phyloP scores from a whole-genome alignment of 2,329 filamentous ascomycete genomes.

The Trichoderma sp. region DNA sequence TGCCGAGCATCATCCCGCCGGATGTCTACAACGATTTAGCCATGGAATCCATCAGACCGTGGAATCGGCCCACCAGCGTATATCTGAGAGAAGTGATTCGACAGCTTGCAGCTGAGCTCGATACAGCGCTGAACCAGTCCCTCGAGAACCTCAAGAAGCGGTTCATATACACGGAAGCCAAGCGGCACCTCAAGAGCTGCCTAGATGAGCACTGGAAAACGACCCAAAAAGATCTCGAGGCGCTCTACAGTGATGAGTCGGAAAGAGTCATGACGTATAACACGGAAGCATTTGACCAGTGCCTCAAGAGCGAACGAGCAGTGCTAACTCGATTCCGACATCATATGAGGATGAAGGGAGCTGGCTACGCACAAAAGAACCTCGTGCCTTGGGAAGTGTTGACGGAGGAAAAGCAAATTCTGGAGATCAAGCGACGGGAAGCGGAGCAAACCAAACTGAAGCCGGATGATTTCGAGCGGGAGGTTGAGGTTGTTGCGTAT shows the following conservation, averaged over 20 bases:
- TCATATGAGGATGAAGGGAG: conserved; percentile 46
- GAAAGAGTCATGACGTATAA: conserved; percentile 58
- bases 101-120: conserved; percentile 47
- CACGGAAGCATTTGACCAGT: conserved; percentile 44
- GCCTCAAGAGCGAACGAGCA: conserved; percentile 45
- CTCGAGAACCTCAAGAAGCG: conserved; percentile 47
- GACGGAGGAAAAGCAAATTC: conserved; percentile 45
- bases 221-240: conserved; percentile 38
- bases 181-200: conserved; percentile 43
- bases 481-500: conserved; percentile 60
- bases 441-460: conserved; percentile 48
- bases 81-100: conserved; percentile 49
- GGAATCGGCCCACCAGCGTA: conserved; percentile 51
- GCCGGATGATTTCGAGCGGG: conserved; percentile 55
- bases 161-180: conserved; percentile 49
- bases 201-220: conserved; percentile 39
- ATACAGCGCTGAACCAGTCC: conserved; percentile 45
- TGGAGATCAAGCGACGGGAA: conserved; percentile 44
- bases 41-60: conserved; percentile 54
- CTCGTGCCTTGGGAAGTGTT: conserved; percentile 43
- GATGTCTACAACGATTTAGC: conserved; percentile 60
- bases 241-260: conserved; percentile 52
- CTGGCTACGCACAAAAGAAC: conserved; percentile 30
- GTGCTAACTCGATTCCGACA: conserved; percentile 48
- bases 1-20: conserved; percentile 57